Base-by-base conservation (phyloP, 2,329 filamentous ascomycete species). In the Penicillium sclerotigenum region DNA sequence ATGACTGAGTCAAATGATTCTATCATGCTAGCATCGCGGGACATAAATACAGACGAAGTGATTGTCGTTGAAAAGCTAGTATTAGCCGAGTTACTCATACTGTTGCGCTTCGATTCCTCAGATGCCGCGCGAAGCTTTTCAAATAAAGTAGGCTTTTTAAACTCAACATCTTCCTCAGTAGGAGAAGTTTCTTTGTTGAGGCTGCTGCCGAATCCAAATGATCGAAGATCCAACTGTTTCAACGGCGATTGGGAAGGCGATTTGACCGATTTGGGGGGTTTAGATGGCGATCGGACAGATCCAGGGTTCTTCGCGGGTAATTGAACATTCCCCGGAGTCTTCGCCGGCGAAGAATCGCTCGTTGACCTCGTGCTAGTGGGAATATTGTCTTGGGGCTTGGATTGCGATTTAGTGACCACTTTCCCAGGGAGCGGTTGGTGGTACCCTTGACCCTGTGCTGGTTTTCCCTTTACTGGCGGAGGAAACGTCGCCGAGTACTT, bases 1-100 rank as follows among this genome's bases (percentile, higher is more conserved):
- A 63, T 56, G 37, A 68, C 67, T 0, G 71, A 70, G 29, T 57
- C 61, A 14, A 74, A 73, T 1, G 71, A 72, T 2, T 56, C 60
- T 8, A 53, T 48, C 28, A 64, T 11, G 7, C 49, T 57, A n/a
- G 24, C 34, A 28, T 48, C 33, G 9, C 51, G 47, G 14, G 61
- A 57, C 29, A 60, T 54, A 31, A 65, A 62, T 3, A 64, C 36
- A n/a, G 56, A 52, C 5, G 66, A 63, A 7, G 51, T 42, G 3
- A 59, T 41, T 5, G 59, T 60, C 4, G 66, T 67, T 26, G 65
- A 56, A 40, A 73, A 71, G 33, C 66, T 72, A 36, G 62, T 59
- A 5, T 59, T 56, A 10, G 42, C 47, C 13, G 60, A 34, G 7
- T 55, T 47, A 4, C 58, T 57, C 22, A 60, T 37, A 46, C 64